These are phyloP conservation scores for Phytomonas francai DNA, from an alignment of 208 protist genomes.

Conservation along the genomic window DNA sequence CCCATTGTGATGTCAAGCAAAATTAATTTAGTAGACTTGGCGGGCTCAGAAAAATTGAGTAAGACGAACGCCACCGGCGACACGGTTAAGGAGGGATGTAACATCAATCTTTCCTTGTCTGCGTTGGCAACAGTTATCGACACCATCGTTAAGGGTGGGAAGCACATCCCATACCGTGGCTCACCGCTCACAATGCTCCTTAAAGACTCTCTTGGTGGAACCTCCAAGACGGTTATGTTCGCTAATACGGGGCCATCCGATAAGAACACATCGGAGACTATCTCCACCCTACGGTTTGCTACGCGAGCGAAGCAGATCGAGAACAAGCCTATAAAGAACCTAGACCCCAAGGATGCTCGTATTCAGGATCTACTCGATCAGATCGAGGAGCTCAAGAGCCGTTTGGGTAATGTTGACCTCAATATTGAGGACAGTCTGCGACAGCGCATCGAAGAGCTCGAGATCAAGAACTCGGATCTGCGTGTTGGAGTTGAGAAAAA, in stretches of 20 bases:
- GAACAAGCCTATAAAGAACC: conserved; percentile 93
- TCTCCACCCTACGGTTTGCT: conserved; percentile 87
- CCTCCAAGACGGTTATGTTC: conserved; percentile 91
- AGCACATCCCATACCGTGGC: conserved; percentile 88
- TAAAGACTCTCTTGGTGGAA: conserved; percentile 89
- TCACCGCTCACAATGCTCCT: conserved; percentile 90
- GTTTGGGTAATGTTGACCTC: conserved; percentile 83
- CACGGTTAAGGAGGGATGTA: conserved; percentile 89
- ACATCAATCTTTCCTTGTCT: conserved; percentile 93
- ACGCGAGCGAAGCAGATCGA: conserved; percentile 91
- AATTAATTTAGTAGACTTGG: conserved; percentile 94
- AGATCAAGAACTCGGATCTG: conserved; percentile 83
- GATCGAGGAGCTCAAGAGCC: conserved; percentile 83
- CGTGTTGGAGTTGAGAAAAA: conserved; percentile 63
- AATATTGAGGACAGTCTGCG: conserved; percentile 84
- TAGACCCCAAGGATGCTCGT: conserved; percentile 85
- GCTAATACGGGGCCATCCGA: conserved; percentile 80
- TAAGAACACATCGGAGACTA: conserved; percentile 84
- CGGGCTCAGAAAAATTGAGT: conserved; percentile 89
- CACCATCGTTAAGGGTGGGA: conserved; percentile 83
- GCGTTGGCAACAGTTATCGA: conserved; percentile 88
- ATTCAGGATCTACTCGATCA: conserved; percentile 85
- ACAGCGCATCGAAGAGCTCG: conserved; percentile 88
- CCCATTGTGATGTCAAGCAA: conserved; percentile 84
- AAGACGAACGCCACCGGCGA: conserved; percentile 92